phyloP scores from a whole-genome alignment of 306 rosid genomes.

The Rubus parviflorus region DNA sequence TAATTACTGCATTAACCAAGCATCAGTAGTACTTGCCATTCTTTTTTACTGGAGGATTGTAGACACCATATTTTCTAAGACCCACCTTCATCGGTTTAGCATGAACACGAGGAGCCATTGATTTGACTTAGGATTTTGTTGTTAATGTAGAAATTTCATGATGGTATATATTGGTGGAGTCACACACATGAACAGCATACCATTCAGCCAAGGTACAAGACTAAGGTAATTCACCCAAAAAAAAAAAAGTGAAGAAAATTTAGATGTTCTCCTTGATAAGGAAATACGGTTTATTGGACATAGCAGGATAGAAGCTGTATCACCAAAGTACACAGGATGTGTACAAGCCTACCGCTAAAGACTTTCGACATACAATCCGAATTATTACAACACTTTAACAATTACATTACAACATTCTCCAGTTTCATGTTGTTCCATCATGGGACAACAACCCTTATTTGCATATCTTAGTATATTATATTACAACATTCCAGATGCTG shows the following conservation, averaged over 20 bases:
- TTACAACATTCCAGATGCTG: neutral
- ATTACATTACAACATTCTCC: neutral
- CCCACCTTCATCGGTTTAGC: neutral
- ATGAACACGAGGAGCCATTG: neutral
- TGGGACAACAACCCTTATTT: neutral
- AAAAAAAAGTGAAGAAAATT: neutral
- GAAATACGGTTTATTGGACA: neutral
- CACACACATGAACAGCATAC: neutral
- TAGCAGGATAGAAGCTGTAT: neutral
- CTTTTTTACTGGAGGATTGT: neutral
- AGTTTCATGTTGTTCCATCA: slow-evolving; percentile 18
- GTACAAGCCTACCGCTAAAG: neutral
- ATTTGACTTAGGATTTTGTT: neutral
- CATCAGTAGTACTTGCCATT: neutral
- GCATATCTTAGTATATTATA: neutral
- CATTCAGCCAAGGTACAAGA: neutral
- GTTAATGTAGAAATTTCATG: neutral
- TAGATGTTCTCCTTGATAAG: neutral
- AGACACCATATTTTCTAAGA: neutral
- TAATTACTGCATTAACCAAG: neutral
- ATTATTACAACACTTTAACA: neutral
- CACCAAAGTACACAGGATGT: neutral
- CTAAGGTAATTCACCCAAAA: too few species aligned
- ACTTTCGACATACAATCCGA: neutral
- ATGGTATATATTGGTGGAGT: neutral